Evolutionary conservation across 2,329 filamentous ascomycete genomes (phyloP), one percentile per base, ranked within the genome.

Genomic region (Epicoccum nigrum): DNA sequence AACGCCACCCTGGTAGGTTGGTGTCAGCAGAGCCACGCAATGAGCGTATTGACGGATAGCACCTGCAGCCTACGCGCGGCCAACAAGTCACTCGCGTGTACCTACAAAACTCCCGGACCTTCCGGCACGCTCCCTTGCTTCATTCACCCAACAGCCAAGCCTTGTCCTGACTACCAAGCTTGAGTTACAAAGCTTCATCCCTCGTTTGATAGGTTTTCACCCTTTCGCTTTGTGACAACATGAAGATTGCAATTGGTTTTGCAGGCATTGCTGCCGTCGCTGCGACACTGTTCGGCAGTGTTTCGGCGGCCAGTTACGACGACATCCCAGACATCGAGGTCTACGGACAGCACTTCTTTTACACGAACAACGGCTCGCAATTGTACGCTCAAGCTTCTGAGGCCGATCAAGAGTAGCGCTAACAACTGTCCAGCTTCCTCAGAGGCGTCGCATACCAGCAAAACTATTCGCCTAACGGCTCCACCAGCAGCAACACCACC

Each of bases 381-480:
- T 90, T 89, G 61, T 69, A 63, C 20, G 66, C 20, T 25, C 38
- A 35, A 23, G 11, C 16, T 44, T 17, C 28, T 9, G 9, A 19
- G 9, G 25, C 12, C 33, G 4, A 25, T n/a, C n/a, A 23, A 16
- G n/a, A 12, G 25, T 20, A 21, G n/a, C 20, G 21, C 38, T 52
- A 39, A 52, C 25, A 33, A 25, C 32, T 17, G 20, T 39, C n/a
- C 45, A 84, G 82, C 78, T 94, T 85, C 81, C 89, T 97, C 72
- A 90, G 88, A 74, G 94, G 94, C 77, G 82, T 99, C 63, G 94
- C 94, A 60, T 99, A 99, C 79, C 94, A 99, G 80, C 85, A 72
- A 71, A 79, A 74, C 64, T 72, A 69, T 56, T 49, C 38, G 19
- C 59, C 64, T 40, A 63, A 67, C 30, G 60, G 63, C 50, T 63